These are phyloP conservation scores for Grammothele lineata DNA, from an alignment of 768 basidiomycete genomes.

Conservation along the genomic window DNA sequence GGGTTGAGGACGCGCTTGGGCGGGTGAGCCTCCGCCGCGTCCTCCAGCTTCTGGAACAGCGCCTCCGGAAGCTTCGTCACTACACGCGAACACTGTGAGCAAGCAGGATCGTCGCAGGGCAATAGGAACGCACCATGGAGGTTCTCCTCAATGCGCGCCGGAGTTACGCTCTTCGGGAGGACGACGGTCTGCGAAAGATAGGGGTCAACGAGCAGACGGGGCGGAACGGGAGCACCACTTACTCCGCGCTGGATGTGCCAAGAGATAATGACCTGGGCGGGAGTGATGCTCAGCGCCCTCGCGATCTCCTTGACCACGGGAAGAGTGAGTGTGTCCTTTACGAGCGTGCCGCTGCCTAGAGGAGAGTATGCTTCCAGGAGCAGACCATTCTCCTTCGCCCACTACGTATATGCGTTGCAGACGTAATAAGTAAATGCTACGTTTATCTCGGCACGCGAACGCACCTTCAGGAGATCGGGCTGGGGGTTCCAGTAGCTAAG, in stretches of 20 bases:
- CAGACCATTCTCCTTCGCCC: constrained; percentile 60
- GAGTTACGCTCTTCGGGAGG: constrained; percentile 74
- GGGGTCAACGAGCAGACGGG: not conserved
- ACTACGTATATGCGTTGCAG: constrained; percentile 37
- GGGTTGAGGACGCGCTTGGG: constrained; percentile 57
- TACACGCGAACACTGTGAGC: no score
- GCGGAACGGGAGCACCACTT: constrained; percentile 19
- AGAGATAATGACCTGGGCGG: constrained; percentile 69
- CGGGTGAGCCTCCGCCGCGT: constrained; percentile 48
- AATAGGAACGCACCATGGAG: constrained; percentile 43
- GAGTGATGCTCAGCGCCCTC: constrained; percentile 59
- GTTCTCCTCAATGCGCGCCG: constrained; percentile 67
- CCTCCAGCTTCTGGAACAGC: constrained; percentile 42
- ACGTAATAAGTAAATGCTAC: no score
- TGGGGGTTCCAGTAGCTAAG: constrained; percentile 77
- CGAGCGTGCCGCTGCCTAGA: constrained; percentile 57
- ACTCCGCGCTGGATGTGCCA: constrained; percentile 79
- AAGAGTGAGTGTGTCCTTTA: constrained; percentile 51
- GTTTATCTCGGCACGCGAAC: no score
- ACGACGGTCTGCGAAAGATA: constrained; percentile 48
- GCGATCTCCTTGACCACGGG: constrained; percentile 62
- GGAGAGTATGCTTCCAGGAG: constrained; percentile 78
- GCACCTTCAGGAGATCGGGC: constrained; percentile 63
- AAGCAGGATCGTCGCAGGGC: no score
- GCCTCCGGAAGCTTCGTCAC: constrained; percentile 33